These are phyloP conservation scores for Candida albicans DNA, from an alignment of 1,139 yeast species.

Conservation along the genomic window DNA sequence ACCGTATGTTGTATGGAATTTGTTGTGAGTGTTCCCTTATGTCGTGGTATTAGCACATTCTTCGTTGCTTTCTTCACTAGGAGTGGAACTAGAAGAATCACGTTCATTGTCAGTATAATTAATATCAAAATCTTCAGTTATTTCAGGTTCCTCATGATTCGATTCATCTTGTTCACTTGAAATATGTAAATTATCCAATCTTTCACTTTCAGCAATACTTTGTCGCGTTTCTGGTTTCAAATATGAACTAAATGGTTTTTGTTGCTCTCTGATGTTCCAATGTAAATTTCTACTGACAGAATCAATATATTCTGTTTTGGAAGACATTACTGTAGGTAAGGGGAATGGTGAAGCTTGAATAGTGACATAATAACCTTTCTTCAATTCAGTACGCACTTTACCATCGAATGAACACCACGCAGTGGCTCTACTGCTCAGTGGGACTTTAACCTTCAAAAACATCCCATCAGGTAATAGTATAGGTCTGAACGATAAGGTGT, in stretches of 20 bases:
- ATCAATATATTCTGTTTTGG: slow-evolving; percentile 77
- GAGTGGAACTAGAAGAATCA: slow-evolving; percentile 13
- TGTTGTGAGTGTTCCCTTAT: slow-evolving; percentile 22
- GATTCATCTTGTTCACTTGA: slow-evolving; percentile 5
- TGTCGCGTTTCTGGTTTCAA: slow-evolving; percentile 13
- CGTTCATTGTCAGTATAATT: slow-evolving; percentile 24
- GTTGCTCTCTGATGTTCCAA: slow-evolving; percentile 85
- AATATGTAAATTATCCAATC: slow-evolving; percentile 18
- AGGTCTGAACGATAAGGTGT: slow-evolving; percentile 84
- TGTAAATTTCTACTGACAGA: slow-evolving; percentile 79
- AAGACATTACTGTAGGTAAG: slow-evolving; percentile 79
- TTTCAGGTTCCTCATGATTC: slow-evolving; percentile 4
- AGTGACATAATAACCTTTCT: slow-evolving; percentile 74
- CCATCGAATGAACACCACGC: slow-evolving; percentile 96
- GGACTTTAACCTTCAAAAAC: slow-evolving; percentile 74
- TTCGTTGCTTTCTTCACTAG: slow-evolving; percentile 20
- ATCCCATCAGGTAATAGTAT: slow-evolving; percentile 84
- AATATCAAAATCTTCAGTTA: slow-evolving; percentile 29
- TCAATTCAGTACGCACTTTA: slow-evolving; percentile 66
- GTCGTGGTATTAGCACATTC: slow-evolving; percentile 26
- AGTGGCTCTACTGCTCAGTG: slow-evolving; percentile 64
- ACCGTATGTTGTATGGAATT: no score
- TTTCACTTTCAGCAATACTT: slow-evolving; percentile 9
- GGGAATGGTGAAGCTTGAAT: slow-evolving; percentile 79
- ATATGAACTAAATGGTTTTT: slow-evolving; percentile 57